Percentiles rank a stretch among this genome's conserved stretches.
These are phyloP conservation scores for Saccharomyces cerevisiae DNA, from an alignment of 805 yeast genomes.

Conservation along the genomic window DNA sequence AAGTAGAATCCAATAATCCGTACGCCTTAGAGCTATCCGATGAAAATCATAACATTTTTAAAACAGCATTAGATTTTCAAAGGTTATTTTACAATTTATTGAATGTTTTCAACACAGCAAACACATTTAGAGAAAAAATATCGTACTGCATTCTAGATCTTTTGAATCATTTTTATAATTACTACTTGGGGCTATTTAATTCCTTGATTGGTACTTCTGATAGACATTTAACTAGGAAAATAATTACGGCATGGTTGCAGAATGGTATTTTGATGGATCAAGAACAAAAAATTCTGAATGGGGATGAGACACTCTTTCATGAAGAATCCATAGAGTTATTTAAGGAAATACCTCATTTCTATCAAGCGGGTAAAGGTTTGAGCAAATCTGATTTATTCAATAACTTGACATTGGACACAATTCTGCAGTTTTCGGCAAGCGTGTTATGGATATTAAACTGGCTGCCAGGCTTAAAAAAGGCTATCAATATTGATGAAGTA, in stretches of 20 bases:
- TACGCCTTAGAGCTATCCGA: slow-evolving; percentile 30
- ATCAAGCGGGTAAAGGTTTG: slow-evolving; percentile 22
- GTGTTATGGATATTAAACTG: slow-evolving; percentile 50
- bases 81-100: slow-evolving; percentile 19
- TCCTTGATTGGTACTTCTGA: slow-evolving; percentile 18
- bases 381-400: slow-evolving; percentile 49
- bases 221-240: slow-evolving; percentile 19
- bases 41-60: slow-evolving; percentile 26
- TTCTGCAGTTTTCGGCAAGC: slow-evolving; percentile 47
- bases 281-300: slow-evolving; percentile 28
- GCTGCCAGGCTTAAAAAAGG: slow-evolving; percentile 49
- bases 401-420: slow-evolving; percentile 40
- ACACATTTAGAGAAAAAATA: slow-evolving; percentile 45
- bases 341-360: slow-evolving; percentile 25
- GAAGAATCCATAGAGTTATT: slow-evolving; percentile 28
- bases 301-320: slow-evolving; percentile 11
- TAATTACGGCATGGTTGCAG: slow-evolving; percentile 32
- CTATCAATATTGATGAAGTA: slow-evolving; percentile 14
- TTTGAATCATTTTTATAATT: slow-evolving; percentile 32
- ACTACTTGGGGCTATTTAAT: slow-evolving; percentile 29
- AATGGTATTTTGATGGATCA: slow-evolving; percentile 26
- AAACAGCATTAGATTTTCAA: slow-evolving; percentile 25
- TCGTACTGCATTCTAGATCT: slow-evolving; percentile 33
- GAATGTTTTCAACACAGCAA: slow-evolving; percentile 31
- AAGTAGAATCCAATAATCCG: slow-evolving; percentile 35